These are phyloP conservation scores for Rhinocladiella mackenziei DNA, from an alignment of 2,329 filamentous ascomycete genomes.

Conservation along the genomic window DNA sequence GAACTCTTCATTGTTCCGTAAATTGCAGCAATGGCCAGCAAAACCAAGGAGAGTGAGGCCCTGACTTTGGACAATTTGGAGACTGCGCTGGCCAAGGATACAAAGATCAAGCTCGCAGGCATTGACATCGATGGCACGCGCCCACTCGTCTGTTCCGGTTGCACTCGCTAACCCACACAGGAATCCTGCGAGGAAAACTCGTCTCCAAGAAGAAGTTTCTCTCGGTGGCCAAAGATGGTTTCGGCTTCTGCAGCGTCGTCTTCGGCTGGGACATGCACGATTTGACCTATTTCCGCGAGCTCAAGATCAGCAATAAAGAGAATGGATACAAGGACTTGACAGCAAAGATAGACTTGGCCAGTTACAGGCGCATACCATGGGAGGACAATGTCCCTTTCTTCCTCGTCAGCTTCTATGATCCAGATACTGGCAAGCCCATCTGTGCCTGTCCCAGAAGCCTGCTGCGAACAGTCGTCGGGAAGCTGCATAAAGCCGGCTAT, in stretches of 20 bases:
- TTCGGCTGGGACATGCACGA: constrained; percentile 99
- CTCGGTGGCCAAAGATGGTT: constrained; percentile 72
- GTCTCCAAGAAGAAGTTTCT: constrained; percentile 92
- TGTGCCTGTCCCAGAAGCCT: constrained; percentile 76
- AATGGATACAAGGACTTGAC: constrained; percentile 86
- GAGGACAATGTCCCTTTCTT: constrained; percentile 84
- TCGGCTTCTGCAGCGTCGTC: constrained; percentile 90
- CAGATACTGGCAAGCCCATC: constrained; percentile 67
- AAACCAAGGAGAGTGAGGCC: constrained; percentile 12
- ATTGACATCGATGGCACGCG: constrained; percentile 71
- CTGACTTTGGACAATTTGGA: constrained; percentile 64
- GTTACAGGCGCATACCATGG: constrained; percentile 84
- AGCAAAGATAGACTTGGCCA: constrained; percentile 72
- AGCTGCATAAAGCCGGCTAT: constrained; percentile 65
- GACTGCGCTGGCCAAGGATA: constrained; percentile 64
- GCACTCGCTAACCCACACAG: constrained; percentile 16
- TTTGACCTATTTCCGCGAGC: constrained; percentile 77
- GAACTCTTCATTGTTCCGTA: not conserved
- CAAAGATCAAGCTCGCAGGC: constrained; percentile 80
- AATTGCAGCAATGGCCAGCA: constrained; percentile 15
- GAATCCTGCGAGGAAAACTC: constrained; percentile 77
- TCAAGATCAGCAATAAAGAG: constrained; percentile 81
- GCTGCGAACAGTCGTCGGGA: constrained; percentile 63
- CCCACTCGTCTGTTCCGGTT: not conserved
- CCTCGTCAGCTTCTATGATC: constrained; percentile 76